Evolutionary conservation across 306 rosid genomes (phyloP).

Genomic region (Cucumis melo): DNA sequence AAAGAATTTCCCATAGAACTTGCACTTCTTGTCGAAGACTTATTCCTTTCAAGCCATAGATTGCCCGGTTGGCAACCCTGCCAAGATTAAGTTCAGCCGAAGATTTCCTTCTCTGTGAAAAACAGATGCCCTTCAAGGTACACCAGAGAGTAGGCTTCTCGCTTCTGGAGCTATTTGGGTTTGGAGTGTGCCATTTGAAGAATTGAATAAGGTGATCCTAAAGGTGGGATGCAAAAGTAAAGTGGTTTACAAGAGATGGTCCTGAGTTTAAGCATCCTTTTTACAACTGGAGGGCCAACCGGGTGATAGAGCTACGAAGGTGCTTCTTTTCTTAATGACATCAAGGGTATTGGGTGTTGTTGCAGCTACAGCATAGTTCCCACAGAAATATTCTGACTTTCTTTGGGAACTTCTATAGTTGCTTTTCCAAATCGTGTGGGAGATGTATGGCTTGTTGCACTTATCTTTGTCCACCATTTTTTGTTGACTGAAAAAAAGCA

Average conservation of each 20-base stretch:
- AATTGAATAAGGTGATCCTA: background rate
- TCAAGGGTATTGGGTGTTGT: background rate
- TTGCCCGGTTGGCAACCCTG: background rate
- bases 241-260: background rate
- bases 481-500: background rate
- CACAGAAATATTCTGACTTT: background rate
- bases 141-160: background rate
- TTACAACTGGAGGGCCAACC: background rate
- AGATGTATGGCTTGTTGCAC: background rate
- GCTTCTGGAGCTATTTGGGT: background rate
- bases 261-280: background rate
- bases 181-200: background rate
- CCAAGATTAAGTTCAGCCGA: background rate
- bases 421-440: background rate
- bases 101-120: background rate
- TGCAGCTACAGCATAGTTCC: background rate
- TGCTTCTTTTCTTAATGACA: background rate
- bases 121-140: background rate
- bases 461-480: background rate
- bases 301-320: background rate
- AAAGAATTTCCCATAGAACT: background rate
- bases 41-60: background rate
- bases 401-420: background rate
- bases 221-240: background rate
- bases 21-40: background rate